These are phyloP conservation scores for Aspergillus biplanus DNA, from an alignment of 495 filamentous ascomycete species.

Conservation along the genomic window DNA sequence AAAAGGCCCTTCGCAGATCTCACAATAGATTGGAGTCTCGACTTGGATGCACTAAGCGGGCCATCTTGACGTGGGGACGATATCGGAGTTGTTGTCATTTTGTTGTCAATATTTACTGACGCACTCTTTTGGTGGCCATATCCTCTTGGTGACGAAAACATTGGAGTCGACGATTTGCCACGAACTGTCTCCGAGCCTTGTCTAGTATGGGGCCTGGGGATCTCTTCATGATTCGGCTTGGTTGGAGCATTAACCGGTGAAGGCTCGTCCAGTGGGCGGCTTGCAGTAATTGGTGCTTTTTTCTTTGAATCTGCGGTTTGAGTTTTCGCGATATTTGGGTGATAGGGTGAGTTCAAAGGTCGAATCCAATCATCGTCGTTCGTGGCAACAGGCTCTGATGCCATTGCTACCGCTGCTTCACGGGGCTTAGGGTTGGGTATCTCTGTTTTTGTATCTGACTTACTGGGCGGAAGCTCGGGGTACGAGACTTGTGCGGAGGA, in stretches of 20 bases:
- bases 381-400: slow-evolving; percentile 44
- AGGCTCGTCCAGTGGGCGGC: slow-evolving; percentile 23
- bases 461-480: slow-evolving; percentile 55
- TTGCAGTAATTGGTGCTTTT: slow-evolving; percentile 36
- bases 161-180: slow-evolving; percentile 50
- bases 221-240: slow-evolving; percentile 11
- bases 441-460: slow-evolving; percentile 39
- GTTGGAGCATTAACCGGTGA: slow-evolving; percentile 3
- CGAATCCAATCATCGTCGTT: slow-evolving; percentile 88
- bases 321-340: slow-evolving; percentile 57
- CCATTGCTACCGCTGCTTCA: slow-evolving; percentile 26
- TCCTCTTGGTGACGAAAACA: slow-evolving; percentile 52
- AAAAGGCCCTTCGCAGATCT: slow-evolving; percentile 84
- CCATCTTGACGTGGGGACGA: slow-evolving; percentile 79
- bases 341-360: slow-evolving; percentile 52
- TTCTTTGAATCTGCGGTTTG: slow-evolving; percentile 64
- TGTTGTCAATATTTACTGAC: slow-evolving; percentile 58
- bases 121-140: slow-evolving; percentile 61
- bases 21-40: slow-evolving; percentile 82
- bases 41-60: slow-evolving; percentile 85
- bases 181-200: slow-evolving; percentile 32
- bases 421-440: slow-evolving; percentile 32
- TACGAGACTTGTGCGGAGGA: slow-evolving; percentile 52
- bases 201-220: slow-evolving; percentile 3
- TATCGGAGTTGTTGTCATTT: slow-evolving; percentile 63